Base-by-base conservation (phyloP, 495 filamentous ascomycete genomes). In the Xylaria cubensis region DNA sequence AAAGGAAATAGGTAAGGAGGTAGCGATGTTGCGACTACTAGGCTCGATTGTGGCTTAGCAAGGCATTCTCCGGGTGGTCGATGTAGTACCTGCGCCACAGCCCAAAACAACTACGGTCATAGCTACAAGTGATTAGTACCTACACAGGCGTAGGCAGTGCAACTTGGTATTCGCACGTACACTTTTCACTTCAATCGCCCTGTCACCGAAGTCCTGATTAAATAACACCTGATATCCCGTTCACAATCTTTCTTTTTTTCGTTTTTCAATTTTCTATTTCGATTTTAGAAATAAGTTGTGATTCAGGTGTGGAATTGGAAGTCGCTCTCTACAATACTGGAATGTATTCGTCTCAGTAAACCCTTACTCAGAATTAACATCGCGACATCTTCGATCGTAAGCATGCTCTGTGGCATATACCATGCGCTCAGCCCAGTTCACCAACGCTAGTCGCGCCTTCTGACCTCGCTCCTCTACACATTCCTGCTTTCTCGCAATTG, bases 21-120 rank as follows among this genome's bases (percentile, higher is more conserved):
- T 15, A 29, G 44, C 17, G 39, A 64, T 48, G 42, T 44, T 17
- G 41, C 62, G n/a, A 42, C 42, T 42, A 65, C 36, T 1, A 65
- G 63, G 39, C 19, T 66, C 39, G 53, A 53, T 51, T 66, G 64
- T 53, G 64, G 64, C 64, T 66, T 66, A 66, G 44, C 62, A 24
- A 15, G 19, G 34, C 32, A 61, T 61, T 46, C 58, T 24, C 46
- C 42, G 21, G 46, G 58, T 24, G 61, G 51, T 55, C 36, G 0
- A 39, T n/a, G 36, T 8, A 13, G 41, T 46, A 51, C 7, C n/a
- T 51, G 19, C 48, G 48, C 48, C 48, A 24, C n/a, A 51, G 48
- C 48, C 48, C n/a, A 50, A 50, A 50, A 50, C 8, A 21, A 50
- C 26, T 29, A 2, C 26, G 26, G 26, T 29, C 26, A 2, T 29